Base-by-base conservation (phyloP, 495 filamentous ascomycete species). In the Trichoderma virens region DNA sequence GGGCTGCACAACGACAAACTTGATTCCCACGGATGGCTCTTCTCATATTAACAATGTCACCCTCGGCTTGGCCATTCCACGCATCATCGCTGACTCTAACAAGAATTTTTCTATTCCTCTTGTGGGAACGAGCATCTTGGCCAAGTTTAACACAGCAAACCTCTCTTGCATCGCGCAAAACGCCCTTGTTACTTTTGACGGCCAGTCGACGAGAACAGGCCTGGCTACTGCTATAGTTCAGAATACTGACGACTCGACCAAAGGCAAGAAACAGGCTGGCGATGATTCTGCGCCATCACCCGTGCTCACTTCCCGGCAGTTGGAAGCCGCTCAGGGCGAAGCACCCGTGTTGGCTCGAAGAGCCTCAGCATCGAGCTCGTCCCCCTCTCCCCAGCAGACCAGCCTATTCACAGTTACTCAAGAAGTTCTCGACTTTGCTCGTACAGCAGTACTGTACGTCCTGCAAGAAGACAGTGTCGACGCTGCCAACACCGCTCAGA, bases 121-220 rank as follows among this genome's bases (percentile, higher is more conserved):
- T 3, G 80, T 87, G 65, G 75, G 80, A 8, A 78, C 82, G 5
- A 78, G 80, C 8, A 79, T 98, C 67, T 80, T 97, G 65, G 83
- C 86, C 0, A 82, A 91, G 59, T 92, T 98, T 74, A 90, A 86
- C 69, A 74, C 82, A 45, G 85, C 79, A 38, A 87, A 87, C 65
- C 78, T 95, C 35, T 87, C 86, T 59, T 98, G 94, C 74, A 84
- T 82, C 1, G 83, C 86, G 0, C 86, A 97, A 74, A 97, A 97
- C 66, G 86, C 90, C 0, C 83, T 98, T 25, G 87, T 98, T 8
- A 88, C 90, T 0, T 95, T 98, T 69, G 82, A 86, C 63, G 85
- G 86, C 4, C 66, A 75, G 60, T 73, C 79, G 14, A 70, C 72
- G 25, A 76, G 78, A 14, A 67, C 70, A 25, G 72, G 72, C 9